Base-by-base conservation (phyloP, 495 filamentous ascomycete genomes). In the Talaromyces adpressus region DNA sequence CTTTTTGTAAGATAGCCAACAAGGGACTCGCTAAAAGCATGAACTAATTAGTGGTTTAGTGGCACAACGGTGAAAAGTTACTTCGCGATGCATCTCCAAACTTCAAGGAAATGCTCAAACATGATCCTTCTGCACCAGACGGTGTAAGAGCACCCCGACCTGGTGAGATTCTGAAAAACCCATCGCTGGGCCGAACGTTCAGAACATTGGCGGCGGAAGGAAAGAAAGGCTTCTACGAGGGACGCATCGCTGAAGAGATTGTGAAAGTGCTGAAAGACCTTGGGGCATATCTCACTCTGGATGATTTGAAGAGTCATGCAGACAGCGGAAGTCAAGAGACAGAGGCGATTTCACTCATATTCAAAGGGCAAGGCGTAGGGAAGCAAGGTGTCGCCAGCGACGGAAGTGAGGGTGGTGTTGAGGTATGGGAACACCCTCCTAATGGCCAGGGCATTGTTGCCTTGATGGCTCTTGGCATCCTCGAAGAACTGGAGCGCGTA, bases 391-490 rank as follows among this genome's bases (percentile, higher is more conserved):
- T 22, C 29, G 74, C 70, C 30, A 66, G 73, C 34, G 76, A 75
- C 27, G 73, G 79, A 36, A 66, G 76, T 1, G 79, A 83, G 62
- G 71, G 81, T 57, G 87, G 85, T n/a, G 81, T 97, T 20, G 86
- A 94, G 67, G 71, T 98, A 2, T 98, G 93, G 93, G 94, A 98
- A 66, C 93, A 97, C 74, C 91, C 94, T 45, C 94, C 94, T n/a
- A 98, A 97, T 75, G 93, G 95, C 0, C 94, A 98, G 73, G 94
- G 94, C 11, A 89, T 98, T 65, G 92, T 98, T 0, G 95, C 94
- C 4, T 81, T 98, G 45, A 95, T 98, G 85, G 89, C 94, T 1
- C 80, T 98, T 0, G 94, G 95, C 2, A 93, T 98, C 65, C 78
- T 98, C 52, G 86, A 96, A 69, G 84, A 90, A 67, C 82, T 98